A percentile compares a stretch with the other conserved stretches of the same genome.
Conservation (phyloP, 2,329 filamentous ascomycete species). For the Cercospora nicotianae region DNA sequence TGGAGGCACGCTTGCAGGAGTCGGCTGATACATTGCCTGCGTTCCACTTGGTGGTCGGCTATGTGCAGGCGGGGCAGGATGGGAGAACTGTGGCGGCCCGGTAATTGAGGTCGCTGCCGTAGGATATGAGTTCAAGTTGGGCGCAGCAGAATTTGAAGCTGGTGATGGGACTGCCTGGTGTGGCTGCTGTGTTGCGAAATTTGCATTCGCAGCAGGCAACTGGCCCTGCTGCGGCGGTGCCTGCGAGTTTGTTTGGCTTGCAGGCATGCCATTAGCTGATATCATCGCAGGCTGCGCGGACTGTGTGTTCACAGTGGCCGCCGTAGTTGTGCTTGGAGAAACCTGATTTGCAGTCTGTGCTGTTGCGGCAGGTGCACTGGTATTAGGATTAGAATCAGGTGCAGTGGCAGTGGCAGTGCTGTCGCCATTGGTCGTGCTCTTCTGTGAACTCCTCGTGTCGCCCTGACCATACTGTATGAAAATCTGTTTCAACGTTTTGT, state of each 20-base stretch:
- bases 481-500: constrained; percentile 16
- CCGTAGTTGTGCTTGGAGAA: not conserved
- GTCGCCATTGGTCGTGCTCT: not conserved
- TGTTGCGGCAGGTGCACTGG: not conserved
- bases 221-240: not conserved
- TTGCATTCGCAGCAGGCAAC: not conserved
- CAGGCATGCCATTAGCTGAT: not conserved
- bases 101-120: not conserved
- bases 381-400: constrained; percentile 3
- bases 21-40: not conserved
- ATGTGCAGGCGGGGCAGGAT: not conserved
- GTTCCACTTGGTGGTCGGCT: not conserved
- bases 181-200: constrained; percentile 4
- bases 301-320: not conserved
- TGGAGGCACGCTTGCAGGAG: not conserved
- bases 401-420: not conserved
- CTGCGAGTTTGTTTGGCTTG: not conserved
- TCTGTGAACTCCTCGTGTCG: constrained; percentile 7
- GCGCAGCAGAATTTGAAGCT: not conserved
- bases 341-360: not conserved
- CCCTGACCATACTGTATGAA: constrained; percentile 13
- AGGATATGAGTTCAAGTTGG: not conserved
- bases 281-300: not conserved
- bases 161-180: not conserved
- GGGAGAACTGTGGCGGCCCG: not conserved